A percentile compares a stretch with the other conserved stretches of the same genome.
Evolutionary conservation across 129 eudicot species (phyloP).

Genomic region (Cynara cardunculus): DNA sequence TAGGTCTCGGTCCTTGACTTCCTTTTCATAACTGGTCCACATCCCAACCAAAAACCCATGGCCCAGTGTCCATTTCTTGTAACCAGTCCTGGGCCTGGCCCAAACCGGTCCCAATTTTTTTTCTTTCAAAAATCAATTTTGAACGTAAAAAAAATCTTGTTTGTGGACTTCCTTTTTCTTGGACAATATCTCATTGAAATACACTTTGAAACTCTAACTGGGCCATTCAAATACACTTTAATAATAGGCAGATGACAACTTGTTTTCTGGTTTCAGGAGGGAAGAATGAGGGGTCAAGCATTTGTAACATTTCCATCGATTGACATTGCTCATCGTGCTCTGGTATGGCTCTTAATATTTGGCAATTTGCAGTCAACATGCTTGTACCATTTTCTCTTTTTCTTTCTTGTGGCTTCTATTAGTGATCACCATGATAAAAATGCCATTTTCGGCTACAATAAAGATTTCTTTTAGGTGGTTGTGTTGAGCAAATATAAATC

Average conservation of each 20-base stretch:
- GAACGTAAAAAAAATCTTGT: too few species aligned
- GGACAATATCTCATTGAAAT: too few species aligned
- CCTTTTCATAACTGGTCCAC: too few species aligned
- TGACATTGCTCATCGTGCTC: conserved; percentile 70
- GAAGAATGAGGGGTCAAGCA: conserved; percentile 99
- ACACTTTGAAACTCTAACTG: too few species aligned
- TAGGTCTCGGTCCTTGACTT: too few species aligned
- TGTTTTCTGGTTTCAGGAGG: conserved; percentile 54
- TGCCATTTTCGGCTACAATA: background rate
- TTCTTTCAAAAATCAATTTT: too few species aligned
- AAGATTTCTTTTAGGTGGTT: background rate
- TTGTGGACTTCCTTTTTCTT: too few species aligned
- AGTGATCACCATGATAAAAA: background rate
- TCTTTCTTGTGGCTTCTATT: background rate
- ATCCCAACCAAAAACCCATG: too few species aligned
- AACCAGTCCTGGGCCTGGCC: too few species aligned
- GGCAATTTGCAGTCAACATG: background rate
- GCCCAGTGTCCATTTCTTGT: too few species aligned
- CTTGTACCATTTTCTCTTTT: background rate
- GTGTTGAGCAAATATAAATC: background rate
- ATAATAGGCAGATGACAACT: background rate
- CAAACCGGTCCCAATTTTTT: too few species aligned
- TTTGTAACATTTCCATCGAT: conserved; percentile 79
- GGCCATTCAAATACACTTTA: too few species aligned
- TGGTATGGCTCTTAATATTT: conserved; percentile 37